Conservation (phyloP, 148 eudicot genomes). For the Rhododendron ovatum region DNA sequence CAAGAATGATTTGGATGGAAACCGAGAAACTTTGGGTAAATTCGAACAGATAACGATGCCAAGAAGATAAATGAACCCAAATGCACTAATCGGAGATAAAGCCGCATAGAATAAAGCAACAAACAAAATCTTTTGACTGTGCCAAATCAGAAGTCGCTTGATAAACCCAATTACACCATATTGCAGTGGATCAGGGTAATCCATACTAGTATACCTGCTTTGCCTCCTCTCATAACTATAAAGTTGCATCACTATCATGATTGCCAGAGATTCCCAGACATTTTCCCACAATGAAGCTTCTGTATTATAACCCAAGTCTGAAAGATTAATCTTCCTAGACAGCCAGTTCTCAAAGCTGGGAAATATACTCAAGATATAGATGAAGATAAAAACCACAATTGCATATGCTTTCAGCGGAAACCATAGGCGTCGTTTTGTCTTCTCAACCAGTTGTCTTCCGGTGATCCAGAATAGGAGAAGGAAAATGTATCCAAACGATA, state of each 20-base stretch:
- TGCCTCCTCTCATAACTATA: conserved; percentile 96
- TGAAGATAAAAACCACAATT: conserved; percentile 62
- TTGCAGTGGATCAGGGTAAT: conserved; percentile 45
- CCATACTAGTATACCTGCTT: conserved; percentile 48
- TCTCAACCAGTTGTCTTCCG: conserved; percentile 93
- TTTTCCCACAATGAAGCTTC: conserved; percentile 70
- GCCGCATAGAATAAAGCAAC: conserved; percentile 84
- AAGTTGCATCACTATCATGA: conserved; percentile 95
- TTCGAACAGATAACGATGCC: conserved; percentile 67
- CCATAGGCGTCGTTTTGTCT: conserved; percentile 85
- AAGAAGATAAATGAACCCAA: conserved; percentile 80
- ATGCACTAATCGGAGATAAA: conserved; percentile 81
- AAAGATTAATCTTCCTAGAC: conserved; percentile 60
- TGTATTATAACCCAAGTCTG: conserved; percentile 62
- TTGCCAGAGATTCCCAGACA: conserved; percentile 86
- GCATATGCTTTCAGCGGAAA: conserved; percentile 85
- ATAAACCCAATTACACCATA: conserved; percentile 60
- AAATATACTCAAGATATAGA: conserved; percentile 80
- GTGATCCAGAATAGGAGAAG: conserved; percentile 90
- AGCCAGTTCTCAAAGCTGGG: conserved; percentile 67
- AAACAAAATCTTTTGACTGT: conserved; percentile 78
- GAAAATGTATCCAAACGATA: conserved; percentile 86
- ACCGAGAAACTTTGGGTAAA: conserved; percentile 78
- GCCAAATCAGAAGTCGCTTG: conserved; percentile 88
- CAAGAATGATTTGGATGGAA: conserved; percentile 81